Conservation (phyloP, 2,329 filamentous ascomycete species). For the Trichophyton simii region DNA sequence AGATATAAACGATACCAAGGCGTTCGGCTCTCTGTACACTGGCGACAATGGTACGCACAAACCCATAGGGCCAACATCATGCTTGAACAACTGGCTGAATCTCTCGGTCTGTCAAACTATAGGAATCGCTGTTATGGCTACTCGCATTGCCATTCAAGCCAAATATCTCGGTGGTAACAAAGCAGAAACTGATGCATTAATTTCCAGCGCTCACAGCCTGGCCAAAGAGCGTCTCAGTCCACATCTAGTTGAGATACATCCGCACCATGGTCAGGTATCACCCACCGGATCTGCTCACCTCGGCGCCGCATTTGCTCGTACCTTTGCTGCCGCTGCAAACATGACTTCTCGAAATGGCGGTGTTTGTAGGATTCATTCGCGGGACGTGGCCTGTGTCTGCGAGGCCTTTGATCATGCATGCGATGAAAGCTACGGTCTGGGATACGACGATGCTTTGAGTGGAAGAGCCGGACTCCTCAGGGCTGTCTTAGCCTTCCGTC, state of each 20-base stretch:
- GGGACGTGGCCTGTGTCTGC: conserved; percentile 21
- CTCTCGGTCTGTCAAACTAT: background rate
- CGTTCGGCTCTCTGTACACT: conserved; percentile 21
- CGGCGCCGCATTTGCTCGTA: conserved; percentile 19
- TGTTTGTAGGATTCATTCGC: conserved; percentile 14
- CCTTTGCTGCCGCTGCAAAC: conserved; percentile 16
- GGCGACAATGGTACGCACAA: conserved; percentile 21
- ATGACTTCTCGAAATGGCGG: conserved; percentile 7
- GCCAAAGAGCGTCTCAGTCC: conserved; percentile 20
- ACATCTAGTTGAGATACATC: conserved; percentile 5
- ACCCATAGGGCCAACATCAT: background rate
- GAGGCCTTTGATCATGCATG: conserved; percentile 22
- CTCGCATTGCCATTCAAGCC: conserved; percentile 28
- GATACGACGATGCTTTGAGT: conserved; percentile 29
- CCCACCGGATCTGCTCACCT: conserved; percentile 24
- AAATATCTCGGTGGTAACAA: conserved; percentile 14
- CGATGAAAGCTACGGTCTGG: conserved; percentile 21
- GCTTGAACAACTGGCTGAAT: background rate
- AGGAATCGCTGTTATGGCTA: conserved; percentile 28
- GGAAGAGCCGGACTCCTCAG: conserved; percentile 29
- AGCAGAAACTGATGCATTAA: conserved; percentile 4
- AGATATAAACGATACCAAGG: conserved; percentile 15
- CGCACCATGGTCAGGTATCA: conserved; percentile 16
- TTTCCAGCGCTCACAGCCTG: conserved; percentile 18
- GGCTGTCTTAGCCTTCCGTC: conserved; percentile 25